Evolutionary conservation across 768 basidiomycete genomes (phyloP).

Genomic region (Trametes punicea): DNA sequence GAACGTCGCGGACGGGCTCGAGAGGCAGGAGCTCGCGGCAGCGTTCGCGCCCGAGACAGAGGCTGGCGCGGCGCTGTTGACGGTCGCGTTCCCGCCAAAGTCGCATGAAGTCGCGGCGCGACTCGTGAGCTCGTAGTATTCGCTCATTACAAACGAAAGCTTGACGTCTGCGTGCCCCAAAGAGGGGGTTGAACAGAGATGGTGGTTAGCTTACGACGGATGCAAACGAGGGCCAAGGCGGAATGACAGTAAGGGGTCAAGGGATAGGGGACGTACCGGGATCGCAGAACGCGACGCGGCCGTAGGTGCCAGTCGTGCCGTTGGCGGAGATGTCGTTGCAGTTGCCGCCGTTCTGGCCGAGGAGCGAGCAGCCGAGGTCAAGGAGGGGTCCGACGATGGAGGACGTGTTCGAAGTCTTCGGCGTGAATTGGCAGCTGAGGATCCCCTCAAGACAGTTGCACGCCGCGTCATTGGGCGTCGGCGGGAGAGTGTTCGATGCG

Average conservation of each 20-base stretch:
- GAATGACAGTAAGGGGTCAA: background rate
- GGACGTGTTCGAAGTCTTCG: constrained; percentile 56
- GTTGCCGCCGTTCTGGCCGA: constrained; percentile 56
- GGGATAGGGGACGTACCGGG: constrained; percentile 48
- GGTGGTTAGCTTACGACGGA: background rate
- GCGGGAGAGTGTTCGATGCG: constrained; percentile 69
- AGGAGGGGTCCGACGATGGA: constrained; percentile 58
- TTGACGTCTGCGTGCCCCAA: constrained; percentile 52
- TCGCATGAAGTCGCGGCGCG: constrained; percentile 62
- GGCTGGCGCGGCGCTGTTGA: constrained; percentile 56
- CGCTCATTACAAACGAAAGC: constrained; percentile 79
- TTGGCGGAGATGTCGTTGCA: constrained; percentile 72
- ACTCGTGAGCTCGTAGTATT: constrained; percentile 66
- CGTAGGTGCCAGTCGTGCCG: constrained; percentile 75
- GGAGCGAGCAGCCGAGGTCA: constrained; percentile 63
- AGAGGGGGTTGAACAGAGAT: background rate
- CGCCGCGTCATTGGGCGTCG: constrained; percentile 78
- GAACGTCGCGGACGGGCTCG: constrained; percentile 60
- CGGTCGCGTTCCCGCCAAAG: constrained; percentile 82
- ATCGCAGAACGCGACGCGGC: constrained; percentile 72
- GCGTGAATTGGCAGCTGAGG: constrained; percentile 73
- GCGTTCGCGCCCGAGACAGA: constrained; percentile 45
- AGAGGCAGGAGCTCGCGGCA: constrained; percentile 64
- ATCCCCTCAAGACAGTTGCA: constrained; percentile 71
- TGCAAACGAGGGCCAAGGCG: background rate